Base-by-base conservation (phyloP, 495 filamentous ascomycete genomes). In the Zalerion maritima region DNA sequence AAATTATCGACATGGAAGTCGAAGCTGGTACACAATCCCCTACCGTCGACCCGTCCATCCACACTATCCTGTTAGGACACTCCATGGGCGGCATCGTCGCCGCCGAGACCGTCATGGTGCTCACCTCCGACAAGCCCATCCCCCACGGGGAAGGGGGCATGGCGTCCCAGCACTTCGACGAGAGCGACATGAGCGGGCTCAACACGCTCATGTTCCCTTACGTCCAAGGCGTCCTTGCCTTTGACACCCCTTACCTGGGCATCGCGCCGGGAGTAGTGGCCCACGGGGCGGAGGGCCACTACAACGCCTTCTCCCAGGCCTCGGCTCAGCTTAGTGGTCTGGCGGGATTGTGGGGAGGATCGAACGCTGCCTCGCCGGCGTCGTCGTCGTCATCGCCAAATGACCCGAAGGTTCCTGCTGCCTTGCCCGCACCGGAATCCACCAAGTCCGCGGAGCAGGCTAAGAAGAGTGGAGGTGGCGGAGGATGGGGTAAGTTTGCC, bases 31-130 rank as follows among this genome's bases (percentile, higher is more conserved):
- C 83, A 0, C 71, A 81, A 24, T 84, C 78, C 0, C 89, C 87
- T 2, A 94, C 81, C 13, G 62, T 93, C 41, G 83, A 94, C 28
- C 86, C 87, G 6, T 81, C 75, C 2, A 84, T 97, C 14, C 80
- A 69, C 43, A 77, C 77, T 14, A 67, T 94, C 37, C 59, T 97
- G 0, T 60, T 94, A 21, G 87, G 91, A 7, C 89, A 97, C 49
- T 84, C 77, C 7, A 97, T 97, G 89, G 89, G 86, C 40, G 89
- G 89, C 36, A 94, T 97, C 41, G 84, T 97, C 9, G 89, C 81
- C 14, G 86, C 85, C 13, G 89, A 97, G 34, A 75, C 81, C 0
- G 55, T 89, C 23, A 65, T 94, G 38, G 37, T 69, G 9, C 61
- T 89, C 11, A 58, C 73, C 17, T 60, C 62, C 14, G 81, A 91